Percentiles rank a stretch among this genome's conserved stretches.
Conservation (phyloP, 2,329 filamentous ascomycete species). For the Colletotrichum melonis region DNA sequence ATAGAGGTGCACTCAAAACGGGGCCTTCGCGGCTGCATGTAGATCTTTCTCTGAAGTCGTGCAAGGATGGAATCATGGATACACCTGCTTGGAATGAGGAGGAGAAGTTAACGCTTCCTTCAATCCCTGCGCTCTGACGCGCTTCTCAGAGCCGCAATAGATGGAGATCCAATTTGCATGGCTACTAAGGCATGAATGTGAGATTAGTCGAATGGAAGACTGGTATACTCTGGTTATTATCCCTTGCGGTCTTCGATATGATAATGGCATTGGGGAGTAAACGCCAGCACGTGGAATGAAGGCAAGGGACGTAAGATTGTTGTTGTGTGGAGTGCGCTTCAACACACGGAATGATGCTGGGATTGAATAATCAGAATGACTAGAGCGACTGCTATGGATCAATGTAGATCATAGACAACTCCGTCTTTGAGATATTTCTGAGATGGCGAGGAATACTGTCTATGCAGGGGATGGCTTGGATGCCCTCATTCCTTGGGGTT, state of each 20-base stretch:
- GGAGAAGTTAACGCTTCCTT: not conserved
- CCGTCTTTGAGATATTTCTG: not conserved
- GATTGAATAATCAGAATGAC: not conserved
- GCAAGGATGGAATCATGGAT: not conserved
- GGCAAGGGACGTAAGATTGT: not conserved
- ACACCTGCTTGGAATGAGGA: not conserved
- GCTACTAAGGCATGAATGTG: not conserved
- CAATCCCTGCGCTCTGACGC: not conserved
- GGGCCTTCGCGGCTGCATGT: not conserved
- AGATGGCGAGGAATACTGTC: not conserved
- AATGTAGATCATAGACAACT: not conserved
- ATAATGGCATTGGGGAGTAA: not conserved
- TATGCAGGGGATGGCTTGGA: not conserved
- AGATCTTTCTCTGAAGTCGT: not conserved
- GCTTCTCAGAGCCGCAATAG: not conserved
- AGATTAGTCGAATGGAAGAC: not conserved
- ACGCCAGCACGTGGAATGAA: not conserved
- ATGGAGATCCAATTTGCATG: not conserved
- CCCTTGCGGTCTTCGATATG: not conserved
- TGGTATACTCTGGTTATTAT: not conserved
- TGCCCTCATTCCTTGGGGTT: not conserved
- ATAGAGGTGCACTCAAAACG: not conserved
- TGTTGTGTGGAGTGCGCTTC: not conserved
- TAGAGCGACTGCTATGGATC: not conserved
- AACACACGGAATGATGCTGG: not conserved